phyloP scores from a whole-genome alignment of 2,329 filamentous ascomycete species.

The Alternaria panax region DNA sequence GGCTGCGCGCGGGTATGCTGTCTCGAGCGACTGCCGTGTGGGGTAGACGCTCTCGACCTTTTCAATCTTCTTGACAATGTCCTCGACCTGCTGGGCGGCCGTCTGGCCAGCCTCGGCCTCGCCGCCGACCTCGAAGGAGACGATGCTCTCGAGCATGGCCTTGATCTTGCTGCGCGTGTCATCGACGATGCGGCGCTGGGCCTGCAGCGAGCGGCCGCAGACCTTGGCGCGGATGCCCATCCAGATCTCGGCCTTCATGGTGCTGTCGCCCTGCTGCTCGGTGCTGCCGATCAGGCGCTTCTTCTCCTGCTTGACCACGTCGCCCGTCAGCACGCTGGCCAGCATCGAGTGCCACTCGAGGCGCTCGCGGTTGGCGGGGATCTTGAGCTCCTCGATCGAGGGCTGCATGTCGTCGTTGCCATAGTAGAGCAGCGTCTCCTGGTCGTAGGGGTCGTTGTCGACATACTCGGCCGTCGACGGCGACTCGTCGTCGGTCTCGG shows the following conservation, averaged over 20 bases:
- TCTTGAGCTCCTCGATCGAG: slow-evolving; percentile 86
- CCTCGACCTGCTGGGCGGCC: slow-evolving; percentile 85
- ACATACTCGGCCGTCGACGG: slow-evolving; percentile 83
- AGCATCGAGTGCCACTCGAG: slow-evolving; percentile 99
- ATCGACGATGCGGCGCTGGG: slow-evolving; percentile 87
- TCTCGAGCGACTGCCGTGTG: slow-evolving; percentile 75
- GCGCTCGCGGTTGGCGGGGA: slow-evolving; percentile 85
- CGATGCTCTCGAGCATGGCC: slow-evolving; percentile 82
- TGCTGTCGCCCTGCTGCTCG: slow-evolving; percentile 76
- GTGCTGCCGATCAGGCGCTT: slow-evolving; percentile 86
- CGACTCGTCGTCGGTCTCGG: slow-evolving; percentile 89
- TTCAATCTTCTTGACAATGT: slow-evolving; percentile 89
- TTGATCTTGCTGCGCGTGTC: slow-evolving; percentile 79
- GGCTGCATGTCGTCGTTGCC: slow-evolving; percentile 89
- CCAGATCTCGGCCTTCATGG: slow-evolving; percentile 78
- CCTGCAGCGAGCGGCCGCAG: slow-evolving; percentile 81
- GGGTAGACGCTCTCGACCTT: slow-evolving; percentile 87
- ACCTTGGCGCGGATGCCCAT: slow-evolving; percentile 83
- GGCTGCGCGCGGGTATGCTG: slow-evolving; percentile 76
- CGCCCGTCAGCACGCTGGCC: slow-evolving; percentile 91
- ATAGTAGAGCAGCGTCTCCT: slow-evolving; percentile 92
- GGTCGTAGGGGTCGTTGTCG: slow-evolving; percentile 84
- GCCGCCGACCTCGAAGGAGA: slow-evolving; percentile 92
- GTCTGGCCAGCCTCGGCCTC: slow-evolving; percentile 90
- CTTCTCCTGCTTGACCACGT: slow-evolving; percentile 98